Base-by-base conservation (phyloP, 164 flowering plant species). In the Tinospora cordifolia region DNA sequence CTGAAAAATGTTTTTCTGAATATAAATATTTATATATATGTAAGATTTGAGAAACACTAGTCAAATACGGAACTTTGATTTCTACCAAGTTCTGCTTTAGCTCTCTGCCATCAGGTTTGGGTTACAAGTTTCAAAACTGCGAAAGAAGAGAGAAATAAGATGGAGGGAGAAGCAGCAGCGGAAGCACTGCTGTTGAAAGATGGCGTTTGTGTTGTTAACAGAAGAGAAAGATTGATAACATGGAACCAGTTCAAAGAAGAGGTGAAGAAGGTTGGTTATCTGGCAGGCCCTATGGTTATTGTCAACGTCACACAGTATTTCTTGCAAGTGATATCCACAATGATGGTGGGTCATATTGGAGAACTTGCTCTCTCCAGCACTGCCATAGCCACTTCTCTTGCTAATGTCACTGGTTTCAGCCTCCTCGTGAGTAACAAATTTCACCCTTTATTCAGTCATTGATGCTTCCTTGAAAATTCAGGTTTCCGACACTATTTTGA, bases 261-360 rank as follows among this genome's bases (percentile, higher is more conserved):
- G 65, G 21, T 74, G 73, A 84, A 79, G 70, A 76, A 39, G 75
- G 44, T 79, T 26, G 79, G 79, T n/a, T 46, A 24, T 19, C 21
- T 85, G 38, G 84, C 87, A 4, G 84, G 78, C 41, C 88, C 88
- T 0, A 81, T 83, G 85, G 80, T 82, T 8, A 79, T 71, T 0
- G 84, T 81, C 12, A 69, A 65, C 9, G 25, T 81, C 6, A 75
- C 79, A 36, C 84, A 79, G 67, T 82, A 68, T 65, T 65, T 78
- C 21, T 25, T 79, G 62, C 83, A 79, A 41, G 76, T 82, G 21
- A 71, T 83, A 3, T 83, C 87, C 1, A 67, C 78, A 46, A 86
- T 84, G 85, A 80, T 86, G 82, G 87, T 86, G n/a, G 90, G 90
- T 19, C 90, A 86, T 66, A 78, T 84, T 1, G 83, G 87, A 36